Evolutionary conservation across 169 alveolate species (phyloP), one percentile per base, ranked within the genome.

Genomic region (Plasmodium relictum): DNA sequence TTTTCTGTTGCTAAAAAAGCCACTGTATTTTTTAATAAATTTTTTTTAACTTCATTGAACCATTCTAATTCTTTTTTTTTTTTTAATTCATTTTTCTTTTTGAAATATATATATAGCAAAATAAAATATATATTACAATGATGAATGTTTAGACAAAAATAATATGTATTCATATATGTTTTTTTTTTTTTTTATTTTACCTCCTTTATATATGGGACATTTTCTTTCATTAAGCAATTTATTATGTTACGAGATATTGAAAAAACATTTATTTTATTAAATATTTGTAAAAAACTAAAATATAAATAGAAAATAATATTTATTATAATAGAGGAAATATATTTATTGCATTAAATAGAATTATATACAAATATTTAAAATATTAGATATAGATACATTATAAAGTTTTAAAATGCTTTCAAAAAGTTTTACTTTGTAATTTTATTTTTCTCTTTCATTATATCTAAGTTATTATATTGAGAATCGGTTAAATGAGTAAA

Each of bases 261-360:
- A 56, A 78, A 78, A 31, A 42, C 50, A 31, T 65, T 78, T 58
- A 78, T 78, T 65, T 78, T 78, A 26, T 56, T 65, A 58, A 78
- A 65, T 24, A 78, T 78, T 24, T 50, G 52, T 31, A 78, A 16
- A 48, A 41, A 63, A 6, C 89, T 78, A 52, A 31, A 18, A 56
- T 8, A 10, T 16, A 18, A 37, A 45, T n/a, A 26, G 9, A 22
- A 18, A 9, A 37, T 7, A 72, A 41, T n/a, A n/a, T n/a, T n/a
- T n/a, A n/a, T n/a, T n/a, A n/a, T n/a, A n/a, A n/a, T n/a, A n/a
- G n/a, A n/a, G n/a, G n/a, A n/a, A n/a, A n/a, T n/a, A n/a, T n/a
- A n/a, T n/a, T n/a, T n/a, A n/a, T n/a, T n/a, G n/a, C n/a, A n/a
- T n/a, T n/a, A n/a, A n/a, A n/a, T n/a, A n/a, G n/a, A n/a, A n/a